phyloP scores from a whole-genome alignment of 2,329 filamentous ascomycete genomes.

The Chaetomium sp. region DNA sequence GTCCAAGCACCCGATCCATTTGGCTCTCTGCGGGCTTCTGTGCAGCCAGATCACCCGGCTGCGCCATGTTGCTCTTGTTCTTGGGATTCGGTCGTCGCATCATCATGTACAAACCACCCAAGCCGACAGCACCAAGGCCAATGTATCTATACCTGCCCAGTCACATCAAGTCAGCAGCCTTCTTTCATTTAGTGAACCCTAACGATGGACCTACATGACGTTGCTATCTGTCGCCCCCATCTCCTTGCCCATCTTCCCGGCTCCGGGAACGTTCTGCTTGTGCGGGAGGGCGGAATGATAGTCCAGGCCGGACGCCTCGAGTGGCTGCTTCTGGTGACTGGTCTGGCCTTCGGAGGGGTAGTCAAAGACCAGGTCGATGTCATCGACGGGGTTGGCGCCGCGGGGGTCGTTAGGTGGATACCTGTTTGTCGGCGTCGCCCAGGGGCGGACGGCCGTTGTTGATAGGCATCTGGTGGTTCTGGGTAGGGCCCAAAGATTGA shows the following conservation, averaged over 20 bases:
- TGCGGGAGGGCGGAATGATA: conserved; percentile 22
- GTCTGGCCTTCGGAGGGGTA: conserved; percentile 30
- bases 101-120: conserved; percentile 27
- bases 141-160: conserved; percentile 19
- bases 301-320: conserved; percentile 20
- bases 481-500: background rate
- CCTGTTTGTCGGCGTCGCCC: conserved; percentile 19
- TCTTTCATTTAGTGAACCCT: background rate
- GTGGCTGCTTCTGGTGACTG: conserved; percentile 22
- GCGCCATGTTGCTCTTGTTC: background rate
- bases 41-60: conserved; percentile 10
- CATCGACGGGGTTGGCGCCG: conserved; percentile 24
- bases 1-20: conserved; percentile 11
- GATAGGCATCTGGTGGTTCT: conserved; percentile 20
- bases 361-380: conserved; percentile 33
- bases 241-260: conserved; percentile 22
- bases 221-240: conserved; percentile 23
- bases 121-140: conserved; percentile 25
- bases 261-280: background rate
- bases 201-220: conserved; percentile 18
- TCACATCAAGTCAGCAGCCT: background rate
- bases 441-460: conserved; percentile 17
- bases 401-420: conserved; percentile 6
- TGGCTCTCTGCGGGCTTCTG: conserved; percentile 4
- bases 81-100: conserved; percentile 20